Evolutionary conservation across 2,329 filamentous ascomycete species (phyloP), one percentile per base, ranked within the genome.

Genomic region (Aspergillus sclerotialis): DNA sequence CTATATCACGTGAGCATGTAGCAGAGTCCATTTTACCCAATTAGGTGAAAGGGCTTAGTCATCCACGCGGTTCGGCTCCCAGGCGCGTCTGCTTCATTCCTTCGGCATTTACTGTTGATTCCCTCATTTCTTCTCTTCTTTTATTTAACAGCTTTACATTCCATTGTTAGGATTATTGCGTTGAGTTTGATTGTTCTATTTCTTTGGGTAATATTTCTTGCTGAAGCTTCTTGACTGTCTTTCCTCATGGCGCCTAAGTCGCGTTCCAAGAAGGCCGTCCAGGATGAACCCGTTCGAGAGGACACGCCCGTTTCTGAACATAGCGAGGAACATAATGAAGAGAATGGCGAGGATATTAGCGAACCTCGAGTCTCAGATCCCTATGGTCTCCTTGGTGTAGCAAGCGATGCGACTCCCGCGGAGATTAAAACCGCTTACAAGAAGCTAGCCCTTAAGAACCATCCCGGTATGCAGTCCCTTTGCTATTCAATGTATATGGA

Each of bases 361-460:
- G n/a, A n/a, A n/a, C 43, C 50, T 7, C 38, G 44, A 16, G 52
- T 53, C 24, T 52, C 49, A 15, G 50, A 59, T 26, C 90, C 92
- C 0, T 98, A 98, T 55, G 75, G 80, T 49, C 76, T 90, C 35
- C 78, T 98, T 7, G 75, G 70, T 14, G 61, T 98, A 26, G 72
- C 80, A 24, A 76, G 77, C 40, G 68, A 75, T 33, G 88, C 88
- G 10, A 84, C 83, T 0, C 66, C 78, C 26, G 79, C 87, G 42
- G 77, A 94, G 52, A 76, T 98, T 65, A 95, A 93, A 60, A 79
- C 78, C 12, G 87, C 90, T 12, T 98, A 98, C 68, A 84, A 87
- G 55, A 94, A 93, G 59, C 78, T 83, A 32, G 92, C 92, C 3
- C 71, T 98, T 39, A 88, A 80, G 60, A 76, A 89, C 50, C 92